Evolutionary conservation across 441 rosid species (phyloP), one percentile per base, ranked within the genome.

Genomic region (Populus hybrid): DNA sequence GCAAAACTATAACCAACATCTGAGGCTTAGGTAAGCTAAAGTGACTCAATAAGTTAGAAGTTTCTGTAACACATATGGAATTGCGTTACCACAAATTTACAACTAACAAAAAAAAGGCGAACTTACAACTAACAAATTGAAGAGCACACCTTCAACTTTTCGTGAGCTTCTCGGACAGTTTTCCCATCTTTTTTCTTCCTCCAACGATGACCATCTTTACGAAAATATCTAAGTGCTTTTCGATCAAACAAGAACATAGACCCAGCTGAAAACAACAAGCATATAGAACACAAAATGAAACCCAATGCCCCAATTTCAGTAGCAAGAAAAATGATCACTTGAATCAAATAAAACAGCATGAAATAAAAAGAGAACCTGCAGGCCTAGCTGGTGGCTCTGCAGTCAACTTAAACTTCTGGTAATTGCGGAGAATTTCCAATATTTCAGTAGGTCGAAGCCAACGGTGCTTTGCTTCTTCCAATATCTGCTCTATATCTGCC

Each of bases 111-210:
- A 79, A 82, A 84, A 69, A 67, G 65, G 75, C 68, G 82, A 87
- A 84, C 86, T 86, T 86, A 87, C 89, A 69, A 87, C 80, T 86
- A 86, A 77, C 11, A 81, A 80, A 83, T 75, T 80, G 83, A 83
- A 88, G 81, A 73, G 88, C 88, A 84, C 88, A 91, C 95, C 95
- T 89, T 91, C 89, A 91, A 84, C 91, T 91, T 91, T 85, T 91
- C 95, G 79, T 91, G 95, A 77, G 95, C 95, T 87, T 91, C 95
- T 85, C 80, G 86, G 76, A 89, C 89, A 24, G 95, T 91, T 84
- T 88, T 91, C 19, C 95, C 93, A 80, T 91, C 95, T 74, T 84
- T 91, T 78, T 91, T 91, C 89, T 91, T 91, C 86, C 89, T 91
- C 95, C 95, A 91, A 35, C 83, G 74, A 50, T 91, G 93, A 38